A percentile compares a stretch with the other conserved stretches of the same genome.
These are phyloP conservation scores for Paecilomyces formosus DNA, from an alignment of 2,329 filamentous ascomycete species.

Conservation along the genomic window DNA sequence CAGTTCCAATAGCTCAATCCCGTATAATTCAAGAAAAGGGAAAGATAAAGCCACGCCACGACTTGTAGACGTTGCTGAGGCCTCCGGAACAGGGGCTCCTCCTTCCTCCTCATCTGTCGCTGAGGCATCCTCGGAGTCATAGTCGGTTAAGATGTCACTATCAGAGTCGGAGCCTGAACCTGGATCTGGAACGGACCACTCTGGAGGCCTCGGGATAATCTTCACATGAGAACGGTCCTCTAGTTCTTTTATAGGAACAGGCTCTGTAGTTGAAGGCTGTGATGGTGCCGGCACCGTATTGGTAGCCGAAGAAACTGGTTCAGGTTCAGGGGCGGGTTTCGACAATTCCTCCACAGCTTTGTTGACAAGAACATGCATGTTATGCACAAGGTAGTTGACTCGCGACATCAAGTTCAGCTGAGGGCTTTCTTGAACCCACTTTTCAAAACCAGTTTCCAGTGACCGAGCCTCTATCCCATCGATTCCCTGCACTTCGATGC, in stretches of 20 bases:
- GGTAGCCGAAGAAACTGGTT: slow-evolving; percentile 1
- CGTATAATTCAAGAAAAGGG: slow-evolving; percentile 66
- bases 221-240: slow-evolving; percentile 59
- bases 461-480: slow-evolving; percentile 53
- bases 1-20: slow-evolving; percentile 69
- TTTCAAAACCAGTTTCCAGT: slow-evolving; percentile 58
- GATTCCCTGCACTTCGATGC: slow-evolving; percentile 59
- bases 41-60: slow-evolving; percentile 72
- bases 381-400: slow-evolving; percentile 66
- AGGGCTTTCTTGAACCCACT: slow-evolving; percentile 49
- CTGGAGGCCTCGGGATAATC: slow-evolving; percentile 66
- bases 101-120: slow-evolving; percentile 38
- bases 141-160: slow-evolving; percentile 33
- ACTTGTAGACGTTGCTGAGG: slow-evolving; percentile 44
- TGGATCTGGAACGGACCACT: slow-evolving; percentile 52
- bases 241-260: slow-evolving; percentile 4
- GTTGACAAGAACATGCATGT: slow-evolving; percentile 60
- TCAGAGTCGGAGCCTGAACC: slow-evolving; percentile 23
- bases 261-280: slow-evolving; percentile 8
- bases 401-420: slow-evolving; percentile 63
- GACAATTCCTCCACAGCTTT: slow-evolving; percentile 33
- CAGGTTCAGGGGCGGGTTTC: slow-evolving; percentile 3
- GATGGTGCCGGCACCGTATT: slow-evolving; percentile 10
- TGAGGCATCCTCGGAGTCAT: slow-evolving; percentile 36
- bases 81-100: slow-evolving; percentile 26